Base-by-base conservation (phyloP, 2,329 filamentous ascomycete genomes). In the Xylariales sp. region DNA sequence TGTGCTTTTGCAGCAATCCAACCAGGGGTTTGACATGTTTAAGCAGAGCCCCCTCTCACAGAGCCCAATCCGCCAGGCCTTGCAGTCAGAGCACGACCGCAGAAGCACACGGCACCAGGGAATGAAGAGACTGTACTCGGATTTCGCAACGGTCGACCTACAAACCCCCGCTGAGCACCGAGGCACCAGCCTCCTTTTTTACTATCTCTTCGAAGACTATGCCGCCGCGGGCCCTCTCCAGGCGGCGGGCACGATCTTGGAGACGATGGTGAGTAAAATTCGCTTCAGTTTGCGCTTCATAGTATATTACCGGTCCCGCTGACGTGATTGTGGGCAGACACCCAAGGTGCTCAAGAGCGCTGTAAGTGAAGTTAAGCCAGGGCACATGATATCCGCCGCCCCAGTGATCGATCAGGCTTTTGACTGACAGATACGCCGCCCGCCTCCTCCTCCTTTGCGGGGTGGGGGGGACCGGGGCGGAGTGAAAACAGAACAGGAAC, bases 171-270 rank as follows among this genome's bases (percentile, higher is more conserved):
- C 55, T 5, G 61, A 59, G 3, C 46, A 55, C 3, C 78, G 82
- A 47, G 70, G 71, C 2, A 71, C 78, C 0, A 78, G 77, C 15
- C 64, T 79, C 15, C 60, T 83, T 3, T 82, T 83, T 58, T 83
- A 81, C 54, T 83, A 82, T 49, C 60, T 83, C 1, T 83, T 83
- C 49, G 79, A 84, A 50, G 79, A 83, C 51, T 83, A 80, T 65
- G 69, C 70, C 24, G 75, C 76, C 4, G 77, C 75, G 1, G 76
- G 75, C 36, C 70, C 70, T 18, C 63, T 83, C 11, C 72, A 67
- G 8, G 52, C 45, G 2, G 66, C 66, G 49, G 70, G 50, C 51
- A 56, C 42, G 53, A 74, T 52, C 40, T 55, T 83, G 6, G 63
- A 71, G 31, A 56, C 63, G 13, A 59, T 80, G 42, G 74, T 76